phyloP scores from a whole-genome alignment of 2,329 filamentous ascomycete genomes.

The Geosmithia morbida region DNA sequence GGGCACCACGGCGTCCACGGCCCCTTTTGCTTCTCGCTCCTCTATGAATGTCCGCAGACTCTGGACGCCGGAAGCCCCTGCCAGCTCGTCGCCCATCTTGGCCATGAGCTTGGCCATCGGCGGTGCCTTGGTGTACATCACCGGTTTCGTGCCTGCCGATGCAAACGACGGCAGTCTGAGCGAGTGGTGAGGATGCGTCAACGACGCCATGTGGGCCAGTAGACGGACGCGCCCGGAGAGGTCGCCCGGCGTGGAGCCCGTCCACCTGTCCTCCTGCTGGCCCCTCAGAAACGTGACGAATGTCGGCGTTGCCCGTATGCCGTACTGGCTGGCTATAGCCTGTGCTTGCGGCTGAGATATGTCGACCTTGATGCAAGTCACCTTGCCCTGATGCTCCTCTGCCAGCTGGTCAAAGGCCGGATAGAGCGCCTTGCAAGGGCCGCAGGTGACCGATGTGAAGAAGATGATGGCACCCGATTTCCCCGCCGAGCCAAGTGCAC shows the following conservation, averaged over 20 bases:
- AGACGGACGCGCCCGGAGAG: slow-evolving; percentile 60
- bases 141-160: slow-evolving; percentile 45
- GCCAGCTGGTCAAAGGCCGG: slow-evolving; percentile 72
- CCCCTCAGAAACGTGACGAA: slow-evolving; percentile 77
- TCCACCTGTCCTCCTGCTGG: slow-evolving; percentile 65
- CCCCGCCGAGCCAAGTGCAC: slow-evolving; percentile 37
- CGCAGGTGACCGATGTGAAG: slow-evolving; percentile 81
- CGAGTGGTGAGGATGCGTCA: slow-evolving; percentile 60
- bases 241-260: slow-evolving; percentile 54
- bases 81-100: slow-evolving; percentile 52
- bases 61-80: slow-evolving; percentile 44
- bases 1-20: slow-evolving; percentile 55
- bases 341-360: slow-evolving; percentile 49
- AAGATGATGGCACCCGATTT: slow-evolving; percentile 69
- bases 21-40: slow-evolving; percentile 37
- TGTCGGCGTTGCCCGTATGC: slow-evolving; percentile 67
- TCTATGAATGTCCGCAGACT: slow-evolving; percentile 60
- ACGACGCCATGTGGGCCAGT: slow-evolving; percentile 60
- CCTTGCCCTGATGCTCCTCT: slow-evolving; percentile 52
- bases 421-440: slow-evolving; percentile 72
- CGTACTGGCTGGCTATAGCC: slow-evolving; percentile 49
- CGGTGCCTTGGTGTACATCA: slow-evolving; percentile 64
- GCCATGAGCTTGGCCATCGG: slow-evolving; percentile 68
- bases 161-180: slow-evolving; percentile 59
- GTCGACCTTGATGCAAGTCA: slow-evolving; percentile 71